Base-by-base conservation (phyloP, 1,284 basidiomycete species). In the Ustilago shanxiensis region DNA sequence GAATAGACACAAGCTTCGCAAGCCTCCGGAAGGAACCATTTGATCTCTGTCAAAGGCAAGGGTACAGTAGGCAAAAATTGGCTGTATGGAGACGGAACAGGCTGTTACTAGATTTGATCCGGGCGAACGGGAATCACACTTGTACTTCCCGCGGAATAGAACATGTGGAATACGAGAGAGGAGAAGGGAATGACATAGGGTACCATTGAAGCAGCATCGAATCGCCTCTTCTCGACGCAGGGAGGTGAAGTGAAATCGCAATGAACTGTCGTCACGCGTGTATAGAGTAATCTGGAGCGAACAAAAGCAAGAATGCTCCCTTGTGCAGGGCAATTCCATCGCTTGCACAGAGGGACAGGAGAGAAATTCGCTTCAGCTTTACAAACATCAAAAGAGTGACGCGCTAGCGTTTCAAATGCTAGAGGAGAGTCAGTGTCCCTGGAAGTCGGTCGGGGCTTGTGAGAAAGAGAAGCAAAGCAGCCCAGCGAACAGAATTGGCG, bases 191-290 rank as follows among this genome's bases (percentile, higher is more conserved):
- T 49, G 47, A 22, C 31, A 39, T 13, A 37, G n/a, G 11, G 52
- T 52, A 35, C 18, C 24, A 24, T 28, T 10, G 26, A 6, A 49
- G 14, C 5, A 28, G 14, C 11, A 26, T 18, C 9, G 47, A 24
- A 44, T 44, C 41, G 41, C 41, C 41, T 8, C 7, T 44, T n/a
- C 18, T 20, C 7, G n/a, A 20, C 9, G 41, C 20, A 44, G 41
- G 55, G 20, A 18, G 20, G 22, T 3, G 16, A 18, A 39, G 55
- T 31, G 41, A 24, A 57, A 57, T 59, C 45, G 57, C 31, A 28
- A 37, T 37, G 57, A 33, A 28, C 37, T 45, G 57, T 59, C 57
- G 45, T 54, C 57, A 58, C 28, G 56, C 41, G 45, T 20, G 47
- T 49, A 47, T 41, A 33, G 6, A 6, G 22, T 13, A 22, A 7